Percentiles rank a stretch among this genome's conserved stretches.
Evolutionary conservation across 2,329 filamentous ascomycete species (phyloP).

Genomic region (Cordyceps tenuipes): DNA sequence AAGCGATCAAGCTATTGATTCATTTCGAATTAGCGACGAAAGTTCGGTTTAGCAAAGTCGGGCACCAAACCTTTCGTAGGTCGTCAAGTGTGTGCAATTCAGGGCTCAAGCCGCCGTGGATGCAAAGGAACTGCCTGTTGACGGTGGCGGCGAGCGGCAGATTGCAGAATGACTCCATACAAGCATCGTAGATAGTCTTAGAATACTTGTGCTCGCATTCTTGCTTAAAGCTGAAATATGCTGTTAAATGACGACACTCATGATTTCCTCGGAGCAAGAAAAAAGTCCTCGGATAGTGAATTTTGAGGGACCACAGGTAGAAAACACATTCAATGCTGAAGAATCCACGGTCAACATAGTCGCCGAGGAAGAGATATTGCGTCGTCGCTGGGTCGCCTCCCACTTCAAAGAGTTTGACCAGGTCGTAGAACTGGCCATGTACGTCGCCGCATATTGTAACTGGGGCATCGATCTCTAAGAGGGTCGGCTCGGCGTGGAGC

Average conservation of each 20-base stretch:
- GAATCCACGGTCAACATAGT: conserved; percentile 97
- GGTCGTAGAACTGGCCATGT: conserved; percentile 96
- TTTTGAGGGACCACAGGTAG: conserved; percentile 96
- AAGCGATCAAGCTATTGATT: conserved; percentile 84
- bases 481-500: conserved; percentile 81
- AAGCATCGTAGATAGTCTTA: conserved; percentile 89
- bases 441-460: conserved; percentile 98
- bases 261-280: conserved; percentile 97
- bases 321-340: conserved; percentile 99
- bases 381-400: conserved; percentile 95
- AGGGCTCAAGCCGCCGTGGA: conserved; percentile 91
- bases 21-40: conserved; percentile 14
- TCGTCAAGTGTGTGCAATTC: conserved; percentile 95
- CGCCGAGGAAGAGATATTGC: conserved; percentile 90
- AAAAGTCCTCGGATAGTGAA: conserved; percentile 95
- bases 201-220: conserved; percentile 99
- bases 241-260: conserved; percentile 96
- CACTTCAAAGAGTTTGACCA: conserved; percentile 99
- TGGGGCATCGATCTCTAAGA: conserved; percentile 97
- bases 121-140: conserved; percentile 99
- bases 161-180: conserved; percentile 95
- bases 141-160: conserved; percentile 91
- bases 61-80: conserved; percentile 62
- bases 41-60: background rate
- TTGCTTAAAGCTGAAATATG: conserved; percentile 99